Evolutionary conservation across 2,329 filamentous ascomycete genomes (phyloP).

Genomic region (Emmonsia crescens): DNA sequence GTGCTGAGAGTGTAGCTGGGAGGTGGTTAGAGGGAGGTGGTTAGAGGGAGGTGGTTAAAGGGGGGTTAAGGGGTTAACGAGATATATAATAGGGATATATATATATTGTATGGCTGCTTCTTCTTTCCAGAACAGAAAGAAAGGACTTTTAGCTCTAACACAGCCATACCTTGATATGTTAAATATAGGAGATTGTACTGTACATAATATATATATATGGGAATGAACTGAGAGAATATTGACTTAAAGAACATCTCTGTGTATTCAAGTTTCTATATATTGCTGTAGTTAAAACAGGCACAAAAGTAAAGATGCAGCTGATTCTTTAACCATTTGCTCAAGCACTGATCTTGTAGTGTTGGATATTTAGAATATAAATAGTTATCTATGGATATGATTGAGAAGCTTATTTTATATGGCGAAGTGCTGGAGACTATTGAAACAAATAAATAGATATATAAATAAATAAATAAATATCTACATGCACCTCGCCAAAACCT

Average conservation of each 20-base stretch:
- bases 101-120: fast-evolving
- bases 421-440: too few relatives aligned
- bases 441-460: neutral
- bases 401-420: too few relatives aligned
- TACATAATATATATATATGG: neutral
- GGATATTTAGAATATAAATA: too few relatives aligned
- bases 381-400: too few relatives aligned
- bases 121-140: neutral
- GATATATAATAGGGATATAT: too few relatives aligned
- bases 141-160: neutral
- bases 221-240: neutral
- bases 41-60: too few relatives aligned
- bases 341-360: too few relatives aligned
- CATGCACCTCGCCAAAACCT: neutral
- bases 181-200: neutral
- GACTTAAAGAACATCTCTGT: too few relatives aligned
- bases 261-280: too few relatives aligned
- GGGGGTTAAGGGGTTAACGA: neutral
- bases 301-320: neutral
- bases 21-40: neutral
- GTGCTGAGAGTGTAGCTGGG: neutral
- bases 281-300: too few relatives aligned
- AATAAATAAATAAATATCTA: neutral
- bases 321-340: too few relatives aligned
- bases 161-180: neutral